Evolutionary conservation across 208 protist species (phyloP).

Genomic region (Trypanosoma brucei): DNA sequence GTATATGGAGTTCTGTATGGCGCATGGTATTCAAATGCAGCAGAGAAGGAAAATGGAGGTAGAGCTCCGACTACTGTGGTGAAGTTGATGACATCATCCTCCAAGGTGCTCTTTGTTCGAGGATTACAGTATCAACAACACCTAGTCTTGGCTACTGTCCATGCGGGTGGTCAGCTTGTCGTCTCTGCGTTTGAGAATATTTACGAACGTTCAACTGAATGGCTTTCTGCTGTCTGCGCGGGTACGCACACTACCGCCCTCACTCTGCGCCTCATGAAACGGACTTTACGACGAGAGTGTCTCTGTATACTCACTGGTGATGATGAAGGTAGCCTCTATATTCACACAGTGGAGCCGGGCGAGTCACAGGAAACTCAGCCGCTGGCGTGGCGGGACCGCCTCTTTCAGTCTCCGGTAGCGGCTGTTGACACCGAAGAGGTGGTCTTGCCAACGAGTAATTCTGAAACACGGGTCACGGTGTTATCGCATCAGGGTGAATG

Average conservation of each 20-base stretch:
- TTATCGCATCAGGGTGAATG: conserved; percentile 15
- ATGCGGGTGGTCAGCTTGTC: conserved; percentile 11
- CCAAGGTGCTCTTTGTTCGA: conserved; percentile 16
- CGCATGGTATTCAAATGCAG: too few relatives aligned
- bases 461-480: conserved; percentile 4
- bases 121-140: conserved; percentile 3
- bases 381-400: neutral
- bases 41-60: neutral
- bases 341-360: conserved; percentile 2
- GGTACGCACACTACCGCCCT: conserved; percentile 13
- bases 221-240: neutral
- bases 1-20: conserved; percentile 15
- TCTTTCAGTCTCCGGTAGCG: conserved; percentile 12
- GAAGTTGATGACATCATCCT: conserved; percentile 4
- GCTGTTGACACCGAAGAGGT: neutral
- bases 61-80: neutral
- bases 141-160: conserved; percentile 12
- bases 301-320: conserved; percentile 15
- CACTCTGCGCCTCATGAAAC: conserved; percentile 1
- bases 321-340: conserved; percentile 5
- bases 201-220: neutral
- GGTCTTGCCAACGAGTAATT: neutral
- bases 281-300: neutral
- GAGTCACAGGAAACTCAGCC: neutral
- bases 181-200: neutral